Conservation (phyloP, 495 filamentous ascomycete species). For the Glutinoglossum americanum region DNA sequence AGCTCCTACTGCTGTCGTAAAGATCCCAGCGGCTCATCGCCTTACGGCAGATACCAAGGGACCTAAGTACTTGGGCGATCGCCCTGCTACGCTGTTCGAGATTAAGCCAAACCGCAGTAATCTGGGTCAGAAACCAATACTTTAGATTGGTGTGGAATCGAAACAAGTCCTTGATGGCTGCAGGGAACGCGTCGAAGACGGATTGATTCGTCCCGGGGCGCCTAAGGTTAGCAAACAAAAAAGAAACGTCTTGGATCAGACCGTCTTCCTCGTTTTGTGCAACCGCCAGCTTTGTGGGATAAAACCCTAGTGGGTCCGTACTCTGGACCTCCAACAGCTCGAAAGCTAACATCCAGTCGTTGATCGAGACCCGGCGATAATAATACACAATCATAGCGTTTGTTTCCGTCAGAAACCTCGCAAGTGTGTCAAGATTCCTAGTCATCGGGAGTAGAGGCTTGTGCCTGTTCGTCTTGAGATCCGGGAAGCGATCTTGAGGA, state of each 20-base stretch:
- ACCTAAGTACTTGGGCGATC: slow-evolving; percentile 12
- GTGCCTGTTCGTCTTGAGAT: not conserved
- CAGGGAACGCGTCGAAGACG: slow-evolving; percentile 13
- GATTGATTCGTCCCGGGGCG: slow-evolving; percentile 10
- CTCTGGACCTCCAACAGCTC: slow-evolving; percentile 17
- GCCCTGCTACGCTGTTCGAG: slow-evolving; percentile 11
- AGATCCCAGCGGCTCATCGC: slow-evolving; percentile 18
- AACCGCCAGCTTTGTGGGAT: slow-evolving; percentile 14
- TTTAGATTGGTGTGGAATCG: slow-evolving; percentile 12
- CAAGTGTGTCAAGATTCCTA: slow-evolving; percentile 10
- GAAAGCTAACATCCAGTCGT: slow-evolving; percentile 19
- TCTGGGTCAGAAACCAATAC: slow-evolving; percentile 15
- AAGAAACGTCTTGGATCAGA: slow-evolving; percentile 15
- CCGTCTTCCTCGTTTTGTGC: slow-evolving; percentile 16
- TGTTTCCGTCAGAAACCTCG: slow-evolving; percentile 13
- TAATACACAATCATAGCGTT: slow-evolving; percentile 10
- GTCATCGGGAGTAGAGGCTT: not conserved
- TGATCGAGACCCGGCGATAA: slow-evolving; percentile 13
- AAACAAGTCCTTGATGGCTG: slow-evolving; percentile 13
- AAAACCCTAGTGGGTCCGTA: slow-evolving; percentile 15
- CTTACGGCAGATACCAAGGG: slow-evolving; percentile 13
- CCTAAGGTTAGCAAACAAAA: slow-evolving; percentile 12
- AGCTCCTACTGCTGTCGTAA: slow-evolving; percentile 13
- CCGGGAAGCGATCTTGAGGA: not conserved
- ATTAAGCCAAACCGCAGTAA: slow-evolving; percentile 13